These are phyloP conservation scores for Cicer chorassanicum DNA, from an alignment of 306 rosid species.

Conservation along the genomic window DNA sequence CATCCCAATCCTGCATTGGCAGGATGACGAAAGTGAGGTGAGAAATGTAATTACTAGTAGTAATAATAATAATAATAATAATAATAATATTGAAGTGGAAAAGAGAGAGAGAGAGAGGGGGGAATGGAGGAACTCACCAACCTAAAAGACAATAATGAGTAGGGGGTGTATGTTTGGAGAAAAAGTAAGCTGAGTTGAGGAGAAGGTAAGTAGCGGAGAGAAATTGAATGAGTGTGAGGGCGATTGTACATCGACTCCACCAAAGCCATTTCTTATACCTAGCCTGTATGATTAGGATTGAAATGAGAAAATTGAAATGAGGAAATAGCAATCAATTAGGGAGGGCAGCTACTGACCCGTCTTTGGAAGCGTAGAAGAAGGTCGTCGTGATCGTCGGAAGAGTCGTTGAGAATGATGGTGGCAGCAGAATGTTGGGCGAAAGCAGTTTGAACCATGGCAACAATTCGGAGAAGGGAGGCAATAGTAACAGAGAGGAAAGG, in stretches of 20 bases:
- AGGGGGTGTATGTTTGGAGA: slow-evolving; percentile 34
- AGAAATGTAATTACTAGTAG: neutral
- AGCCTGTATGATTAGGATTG: neutral
- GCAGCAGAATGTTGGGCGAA: slow-evolving; percentile 73
- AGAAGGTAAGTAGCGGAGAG: slow-evolving; percentile 65
- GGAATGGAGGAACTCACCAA: slow-evolving; percentile 47
- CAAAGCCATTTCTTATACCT: slow-evolving; percentile 74
- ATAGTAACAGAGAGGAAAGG: slow-evolving; percentile 52
- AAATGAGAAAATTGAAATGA: neutral
- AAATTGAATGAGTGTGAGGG: slow-evolving; percentile 61
- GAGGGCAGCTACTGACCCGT: slow-evolving; percentile 46
- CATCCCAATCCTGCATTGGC: slow-evolving; percentile 52
- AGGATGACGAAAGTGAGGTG: neutral
- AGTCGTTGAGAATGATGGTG: slow-evolving; percentile 47
- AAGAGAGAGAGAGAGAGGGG: neutral
- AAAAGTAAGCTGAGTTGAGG: slow-evolving; percentile 40
- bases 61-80: neutral
- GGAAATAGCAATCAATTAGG: neutral
- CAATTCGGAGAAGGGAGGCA: slow-evolving; percentile 52
- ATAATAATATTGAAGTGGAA: neutral
- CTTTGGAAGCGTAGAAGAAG: slow-evolving; percentile 53
- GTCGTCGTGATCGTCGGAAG: slow-evolving; percentile 16
- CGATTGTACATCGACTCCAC: slow-evolving; percentile 71
- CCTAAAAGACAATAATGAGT: slow-evolving; percentile 58
- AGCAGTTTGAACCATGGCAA: slow-evolving; percentile 60